Conservation (phyloP, 305 asterid genomes). For the Fraxinus albicans region DNA sequence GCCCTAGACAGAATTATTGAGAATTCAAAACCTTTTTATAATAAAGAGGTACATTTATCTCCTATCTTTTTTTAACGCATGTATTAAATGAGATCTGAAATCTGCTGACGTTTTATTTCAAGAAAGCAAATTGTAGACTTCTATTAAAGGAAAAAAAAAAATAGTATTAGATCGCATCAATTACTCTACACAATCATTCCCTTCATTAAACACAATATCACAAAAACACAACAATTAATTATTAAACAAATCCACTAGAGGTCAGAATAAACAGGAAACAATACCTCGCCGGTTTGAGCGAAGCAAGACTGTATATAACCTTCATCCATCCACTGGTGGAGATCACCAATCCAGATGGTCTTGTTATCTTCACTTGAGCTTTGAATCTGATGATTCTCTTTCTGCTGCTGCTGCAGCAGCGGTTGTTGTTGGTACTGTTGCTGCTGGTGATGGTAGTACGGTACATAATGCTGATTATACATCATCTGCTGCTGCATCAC, state of each 20-base stretch:
- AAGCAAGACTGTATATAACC: conserved; percentile 76
- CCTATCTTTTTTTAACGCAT: not conserved
- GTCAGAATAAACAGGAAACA: not conserved
- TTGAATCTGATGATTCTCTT: conserved; percentile 49
- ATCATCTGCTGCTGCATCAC: conserved; percentile 68
- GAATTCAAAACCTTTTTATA: not conserved
- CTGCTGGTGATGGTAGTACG: conserved; percentile 61
- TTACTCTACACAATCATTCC: not conserved
- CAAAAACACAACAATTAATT: not conserved
- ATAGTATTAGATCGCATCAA: not conserved
- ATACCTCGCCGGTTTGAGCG: conserved; percentile 76
- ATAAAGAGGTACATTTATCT: not conserved
- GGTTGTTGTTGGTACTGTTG: conserved; percentile 43
- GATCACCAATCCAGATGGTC: conserved; percentile 99
- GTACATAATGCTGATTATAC: conserved; percentile 75
- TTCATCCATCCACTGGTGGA: conserved; percentile 98
- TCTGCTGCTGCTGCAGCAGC: conserved; percentile 22
- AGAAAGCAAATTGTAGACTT: not conserved
- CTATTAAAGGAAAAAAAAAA: not conserved
- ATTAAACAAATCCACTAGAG: not conserved
- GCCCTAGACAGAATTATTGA: not conserved
- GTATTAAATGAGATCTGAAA: not conserved
- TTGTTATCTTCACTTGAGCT: conserved; percentile 70
- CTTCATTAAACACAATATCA: not conserved
- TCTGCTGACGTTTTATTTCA: not conserved